Conservation (phyloP, 345 rosid species). For the Populus simonii region DNA sequence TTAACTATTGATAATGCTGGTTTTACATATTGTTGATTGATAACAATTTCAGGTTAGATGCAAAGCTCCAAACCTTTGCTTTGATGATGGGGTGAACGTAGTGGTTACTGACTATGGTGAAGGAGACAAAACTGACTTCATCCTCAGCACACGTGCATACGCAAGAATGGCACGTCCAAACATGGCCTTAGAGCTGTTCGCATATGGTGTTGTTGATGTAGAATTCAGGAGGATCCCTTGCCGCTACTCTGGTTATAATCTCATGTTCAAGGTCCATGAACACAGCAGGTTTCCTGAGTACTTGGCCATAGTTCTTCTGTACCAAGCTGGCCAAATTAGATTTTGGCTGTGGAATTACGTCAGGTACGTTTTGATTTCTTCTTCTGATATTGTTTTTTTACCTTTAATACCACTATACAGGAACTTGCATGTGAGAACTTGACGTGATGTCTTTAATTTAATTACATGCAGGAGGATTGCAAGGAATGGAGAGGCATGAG, state of each 20-base stretch:
- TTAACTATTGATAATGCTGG: not conserved
- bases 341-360: slow-evolving; percentile 61
- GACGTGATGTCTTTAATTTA: not conserved
- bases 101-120: slow-evolving; percentile 85
- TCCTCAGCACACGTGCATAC: slow-evolving; percentile 68
- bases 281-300: slow-evolving; percentile 58
- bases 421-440: not conserved
- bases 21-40: not conserved
- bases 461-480: slow-evolving; percentile 45
- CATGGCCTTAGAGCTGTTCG: slow-evolving; percentile 38
- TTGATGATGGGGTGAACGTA: slow-evolving; percentile 54
- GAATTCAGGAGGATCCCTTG: slow-evolving; percentile 74
- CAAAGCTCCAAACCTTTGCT: slow-evolving; percentile 56
- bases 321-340: slow-evolving; percentile 54
- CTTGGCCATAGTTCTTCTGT: slow-evolving; percentile 56
- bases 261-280: slow-evolving; percentile 63
- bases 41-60: slow-evolving; percentile 58
- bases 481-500: slow-evolving; percentile 70
- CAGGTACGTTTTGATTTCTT: slow-evolving; percentile 35
- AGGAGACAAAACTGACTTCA: slow-evolving; percentile 74
- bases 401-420: no score
- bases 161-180: slow-evolving; percentile 46
- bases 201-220: slow-evolving; percentile 71
- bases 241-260: slow-evolving; percentile 36
- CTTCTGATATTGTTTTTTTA: not conserved